Evolutionary conservation across 805 yeast species (phyloP).

Genomic region (Diddensiella transvaalensis): DNA sequence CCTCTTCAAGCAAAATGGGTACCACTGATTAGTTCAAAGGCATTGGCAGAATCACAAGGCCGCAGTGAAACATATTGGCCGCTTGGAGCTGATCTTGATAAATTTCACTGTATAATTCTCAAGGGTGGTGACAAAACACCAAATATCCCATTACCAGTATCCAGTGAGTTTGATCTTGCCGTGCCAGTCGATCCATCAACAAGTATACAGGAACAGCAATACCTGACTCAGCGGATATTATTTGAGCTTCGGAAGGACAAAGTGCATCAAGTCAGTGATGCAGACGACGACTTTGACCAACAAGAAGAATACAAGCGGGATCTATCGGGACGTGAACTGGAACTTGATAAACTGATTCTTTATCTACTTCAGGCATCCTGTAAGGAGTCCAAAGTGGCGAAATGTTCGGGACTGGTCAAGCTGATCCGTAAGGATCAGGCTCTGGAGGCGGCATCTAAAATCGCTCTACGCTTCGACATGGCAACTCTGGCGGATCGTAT

Average conservation of each 20-base stretch:
- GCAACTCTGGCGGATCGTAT: conserved; percentile 51
- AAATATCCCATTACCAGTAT: conserved; percentile 77
- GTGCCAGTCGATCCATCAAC: conserved; percentile 51
- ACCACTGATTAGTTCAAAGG: conserved; percentile 66
- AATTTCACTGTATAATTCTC: conserved; percentile 68
- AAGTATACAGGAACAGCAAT: conserved; percentile 23
- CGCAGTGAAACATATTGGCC: conserved; percentile 81
- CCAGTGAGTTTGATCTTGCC: conserved; percentile 68
- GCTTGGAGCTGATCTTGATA: conserved; percentile 67
- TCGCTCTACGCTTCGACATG: conserved; percentile 70
- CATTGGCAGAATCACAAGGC: conserved; percentile 42
- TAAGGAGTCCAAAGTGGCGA: conserved; percentile 55
- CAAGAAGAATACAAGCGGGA: conserved; percentile 39
- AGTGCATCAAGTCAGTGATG: conserved; percentile 28
- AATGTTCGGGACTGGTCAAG: conserved; percentile 66
- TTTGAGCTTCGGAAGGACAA: conserved; percentile 26
- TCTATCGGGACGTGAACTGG: conserved; percentile 48
- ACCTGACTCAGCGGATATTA: conserved; percentile 26
- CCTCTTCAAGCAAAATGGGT: conserved; percentile 79
- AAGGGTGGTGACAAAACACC: conserved; percentile 69
- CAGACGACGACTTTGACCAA: conserved; percentile 27
- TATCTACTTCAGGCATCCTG: conserved; percentile 74
- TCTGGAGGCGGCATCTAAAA: conserved; percentile 75
- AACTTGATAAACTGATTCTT: conserved; percentile 73
- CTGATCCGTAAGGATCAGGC: conserved; percentile 76